Percentiles rank a stretch among this genome's conserved stretches.
Evolutionary conservation across 1,284 basidiomycete species (phyloP).

Genomic region (Coniferiporia sulphurascens): DNA sequence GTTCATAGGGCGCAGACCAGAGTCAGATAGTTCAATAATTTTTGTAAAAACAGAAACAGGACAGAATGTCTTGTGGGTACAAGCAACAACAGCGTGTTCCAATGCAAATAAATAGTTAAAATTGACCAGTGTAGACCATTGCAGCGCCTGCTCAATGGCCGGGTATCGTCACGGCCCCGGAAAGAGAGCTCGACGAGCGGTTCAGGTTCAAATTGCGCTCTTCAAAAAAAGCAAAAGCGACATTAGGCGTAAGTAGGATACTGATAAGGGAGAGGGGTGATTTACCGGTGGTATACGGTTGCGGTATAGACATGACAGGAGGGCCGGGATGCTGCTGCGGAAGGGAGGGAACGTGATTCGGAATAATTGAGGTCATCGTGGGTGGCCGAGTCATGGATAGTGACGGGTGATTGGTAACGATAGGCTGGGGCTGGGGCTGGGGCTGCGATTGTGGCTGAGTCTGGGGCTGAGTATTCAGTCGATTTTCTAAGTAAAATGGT

Average conservation of each 20-base stretch:
- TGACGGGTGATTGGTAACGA: background rate
- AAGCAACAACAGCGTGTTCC: background rate
- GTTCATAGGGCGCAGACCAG: no score
- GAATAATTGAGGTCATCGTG: background rate
- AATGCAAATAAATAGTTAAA: background rate
- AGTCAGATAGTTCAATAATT: no score
- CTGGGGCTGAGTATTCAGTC: background rate
- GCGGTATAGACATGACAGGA: constrained; percentile 6
- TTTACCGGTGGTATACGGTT: constrained; percentile 3
- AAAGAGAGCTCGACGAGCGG: constrained; percentile 17
- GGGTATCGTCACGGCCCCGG: constrained; percentile 17
- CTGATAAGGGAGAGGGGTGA: background rate
- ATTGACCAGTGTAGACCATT: background rate
- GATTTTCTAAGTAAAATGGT: background rate
- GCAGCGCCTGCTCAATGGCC: background rate
- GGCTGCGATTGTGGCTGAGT: background rate
- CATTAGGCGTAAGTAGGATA: background rate
- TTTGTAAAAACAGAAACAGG: background rate
- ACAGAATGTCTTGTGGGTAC: background rate
- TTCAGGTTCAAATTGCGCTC: constrained; percentile 14
- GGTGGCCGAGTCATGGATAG: background rate
- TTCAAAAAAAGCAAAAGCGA: background rate
- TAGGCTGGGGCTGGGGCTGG: background rate
- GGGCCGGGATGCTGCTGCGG: constrained; percentile 4
- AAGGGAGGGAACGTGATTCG: background rate